Base-by-base conservation (phyloP, 164 flowering plant genomes). In the Paratinospora sagittata region DNA sequence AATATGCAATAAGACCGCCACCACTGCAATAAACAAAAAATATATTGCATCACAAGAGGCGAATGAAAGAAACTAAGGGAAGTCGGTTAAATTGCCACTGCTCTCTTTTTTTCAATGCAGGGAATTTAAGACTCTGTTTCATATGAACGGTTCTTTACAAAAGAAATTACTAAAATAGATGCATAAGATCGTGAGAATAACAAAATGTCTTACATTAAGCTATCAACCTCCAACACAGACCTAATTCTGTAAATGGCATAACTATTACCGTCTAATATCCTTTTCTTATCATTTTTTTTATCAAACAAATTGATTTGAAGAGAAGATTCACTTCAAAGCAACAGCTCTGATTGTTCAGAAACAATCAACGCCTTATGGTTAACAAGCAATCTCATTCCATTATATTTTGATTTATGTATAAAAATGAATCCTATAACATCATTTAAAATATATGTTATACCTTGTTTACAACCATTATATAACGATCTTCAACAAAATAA, bases 1-100 rank as follows among this genome's bases (percentile, higher is more conserved):
- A 78, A 75, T 88, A 87, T 7, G 89, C 87, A 70, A 91, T 82
- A 10, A 88, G 74, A 72, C 92, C 86, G 26, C 90, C 91, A 77
- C 87, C 68, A 81, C 96, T 89, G 86, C 76, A 81, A 67, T 36
- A 73, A 57, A 10, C 73, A 76, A 37, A 21, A 4, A 57, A 34
- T n/a, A n/a, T n/a, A n/a, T 12, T 19, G 3, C 30, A 66, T 0
- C 16, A 1, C 2, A 8, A 10, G 16, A 37, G 13, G 0, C 16
- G 37, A 37, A 37, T 11, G 27, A 36, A 37, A 5, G 8, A 3
- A 37, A 36, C 3, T 23, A 23, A 33, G 23, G n/a, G n/a, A n/a
- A n/a, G n/a, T n/a, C n/a, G n/a, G n/a, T n/a, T n/a, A n/a, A n/a
- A n/a, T n/a, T n/a, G n/a, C n/a, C n/a, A n/a, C n/a, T n/a, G n/a